Conservation (phyloP, 176 grass and related monocot genomes). For the Aegilops sharonensis region DNA sequence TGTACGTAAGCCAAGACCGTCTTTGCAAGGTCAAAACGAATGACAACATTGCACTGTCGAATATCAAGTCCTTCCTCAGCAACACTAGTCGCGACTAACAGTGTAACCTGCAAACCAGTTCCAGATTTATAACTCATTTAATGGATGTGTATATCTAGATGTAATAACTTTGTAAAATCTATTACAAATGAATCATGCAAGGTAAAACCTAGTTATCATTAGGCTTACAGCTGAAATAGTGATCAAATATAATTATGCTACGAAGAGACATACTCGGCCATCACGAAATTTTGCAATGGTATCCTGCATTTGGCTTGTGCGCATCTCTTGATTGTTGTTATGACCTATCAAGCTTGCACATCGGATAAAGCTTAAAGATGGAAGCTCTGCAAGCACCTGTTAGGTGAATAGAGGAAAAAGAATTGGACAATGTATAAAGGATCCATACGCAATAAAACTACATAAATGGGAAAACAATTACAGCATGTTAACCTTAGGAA, state of each 20-base stretch:
- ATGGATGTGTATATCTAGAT: neutral
- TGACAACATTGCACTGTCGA: constrained; percentile 98
- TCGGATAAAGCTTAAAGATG: constrained; percentile 83
- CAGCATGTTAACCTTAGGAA: constrained; percentile 78
- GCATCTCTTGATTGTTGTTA: constrained; percentile 99
- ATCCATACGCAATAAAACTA: constrained; percentile 5
- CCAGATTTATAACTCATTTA: constrained; percentile 10
- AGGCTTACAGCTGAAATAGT: neutral
- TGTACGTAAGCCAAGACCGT: constrained; percentile 98
- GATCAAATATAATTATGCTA: constrained; percentile 9
- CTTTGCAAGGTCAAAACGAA: constrained; percentile 99
- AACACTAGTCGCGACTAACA: constrained; percentile 96
- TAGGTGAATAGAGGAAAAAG: constrained; percentile 16
- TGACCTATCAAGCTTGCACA: constrained; percentile 97
- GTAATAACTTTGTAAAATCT: neutral
- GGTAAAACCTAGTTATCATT: constrained; percentile 16
- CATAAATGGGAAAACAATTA: neutral
- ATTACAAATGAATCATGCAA: neutral
- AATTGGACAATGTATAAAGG: constrained; percentile 27
- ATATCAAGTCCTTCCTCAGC: constrained; percentile 99
- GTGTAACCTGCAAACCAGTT: constrained; percentile 70
- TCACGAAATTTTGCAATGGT: constrained; percentile 96
- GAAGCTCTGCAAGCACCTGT: constrained; percentile 92
- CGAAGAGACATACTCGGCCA: constrained; percentile 73
- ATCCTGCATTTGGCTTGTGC: constrained; percentile 96